These are phyloP conservation scores for Cylindrodendrum hubeiense DNA, from an alignment of 2,329 filamentous ascomycete species.

Conservation along the genomic window DNA sequence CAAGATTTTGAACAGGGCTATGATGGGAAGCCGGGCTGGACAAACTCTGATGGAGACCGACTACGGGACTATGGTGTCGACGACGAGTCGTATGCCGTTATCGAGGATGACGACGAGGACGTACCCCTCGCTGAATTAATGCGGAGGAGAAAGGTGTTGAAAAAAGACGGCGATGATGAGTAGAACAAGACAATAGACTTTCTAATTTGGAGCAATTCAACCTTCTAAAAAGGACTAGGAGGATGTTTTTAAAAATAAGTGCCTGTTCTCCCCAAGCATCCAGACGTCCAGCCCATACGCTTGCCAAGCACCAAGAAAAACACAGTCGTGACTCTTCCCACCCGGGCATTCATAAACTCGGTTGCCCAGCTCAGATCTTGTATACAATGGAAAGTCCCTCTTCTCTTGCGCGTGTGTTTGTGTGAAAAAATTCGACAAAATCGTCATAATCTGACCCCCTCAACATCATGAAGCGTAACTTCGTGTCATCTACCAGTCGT, in stretches of 20 bases:
- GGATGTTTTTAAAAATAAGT: conserved; percentile 13
- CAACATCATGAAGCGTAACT: conserved; percentile 41
- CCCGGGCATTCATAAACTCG: conserved; percentile 33
- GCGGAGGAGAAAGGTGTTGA: conserved; percentile 61
- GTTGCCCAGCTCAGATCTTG: conserved; percentile 45
- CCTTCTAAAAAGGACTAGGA: conserved; percentile 26
- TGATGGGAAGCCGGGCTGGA: conserved; percentile 68
- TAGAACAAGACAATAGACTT: conserved; percentile 39
- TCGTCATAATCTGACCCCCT: conserved; percentile 34
- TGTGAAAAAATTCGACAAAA: conserved; percentile 32
- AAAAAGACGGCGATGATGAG: conserved; percentile 49
- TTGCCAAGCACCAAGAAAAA: conserved; percentile 36
- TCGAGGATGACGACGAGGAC: conserved; percentile 63
- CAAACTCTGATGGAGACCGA: conserved; percentile 80
- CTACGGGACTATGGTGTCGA: conserved; percentile 85
- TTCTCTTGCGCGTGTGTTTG: conserved; percentile 31
- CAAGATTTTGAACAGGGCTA: conserved; percentile 56
- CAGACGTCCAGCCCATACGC: conserved; percentile 33
- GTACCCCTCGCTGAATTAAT: conserved; percentile 78
- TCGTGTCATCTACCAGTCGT: conserved; percentile 70
- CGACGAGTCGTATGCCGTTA: conserved; percentile 63
- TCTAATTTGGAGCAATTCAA: conserved; percentile 32
- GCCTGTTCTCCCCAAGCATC: conserved; percentile 36
- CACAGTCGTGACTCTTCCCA: conserved; percentile 39
- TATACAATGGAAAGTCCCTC: conserved; percentile 38